Conservation (phyloP, 331 rosid species). For the Pyrus hybrid region DNA sequence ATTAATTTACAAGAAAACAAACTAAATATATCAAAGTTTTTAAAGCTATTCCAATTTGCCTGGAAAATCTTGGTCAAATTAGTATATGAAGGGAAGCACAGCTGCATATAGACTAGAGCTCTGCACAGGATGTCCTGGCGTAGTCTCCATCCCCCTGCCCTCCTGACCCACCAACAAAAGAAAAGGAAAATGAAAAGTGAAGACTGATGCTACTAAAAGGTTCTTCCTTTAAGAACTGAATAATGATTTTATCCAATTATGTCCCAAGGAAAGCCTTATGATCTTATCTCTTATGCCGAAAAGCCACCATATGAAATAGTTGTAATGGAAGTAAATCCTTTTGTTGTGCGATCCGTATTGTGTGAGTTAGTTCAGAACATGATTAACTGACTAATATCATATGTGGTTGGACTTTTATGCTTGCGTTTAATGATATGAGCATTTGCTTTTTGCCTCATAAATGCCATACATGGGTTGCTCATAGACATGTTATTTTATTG, state of each 20-base stretch:
- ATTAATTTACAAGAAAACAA: background rate
- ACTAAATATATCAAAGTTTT: background rate
- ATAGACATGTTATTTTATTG: background rate
- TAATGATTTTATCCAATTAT: background rate
- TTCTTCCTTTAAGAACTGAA: background rate
- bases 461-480: background rate
- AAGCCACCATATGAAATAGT: background rate
- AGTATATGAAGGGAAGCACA: background rate
- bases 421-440: background rate
- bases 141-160: background rate
- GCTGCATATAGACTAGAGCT: background rate
- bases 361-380: background rate
- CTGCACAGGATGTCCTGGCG: background rate
- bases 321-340: background rate
- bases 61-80: background rate
- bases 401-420: background rate
- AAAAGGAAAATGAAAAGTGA: background rate
- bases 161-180: background rate
- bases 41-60: background rate
- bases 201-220: background rate
- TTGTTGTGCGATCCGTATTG: background rate
- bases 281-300: background rate
- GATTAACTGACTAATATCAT: background rate
- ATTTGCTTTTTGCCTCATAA: background rate
- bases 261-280: background rate